phyloP scores from a whole-genome alignment of 345 rosid genomes.

The Gossypium arboreum region DNA sequence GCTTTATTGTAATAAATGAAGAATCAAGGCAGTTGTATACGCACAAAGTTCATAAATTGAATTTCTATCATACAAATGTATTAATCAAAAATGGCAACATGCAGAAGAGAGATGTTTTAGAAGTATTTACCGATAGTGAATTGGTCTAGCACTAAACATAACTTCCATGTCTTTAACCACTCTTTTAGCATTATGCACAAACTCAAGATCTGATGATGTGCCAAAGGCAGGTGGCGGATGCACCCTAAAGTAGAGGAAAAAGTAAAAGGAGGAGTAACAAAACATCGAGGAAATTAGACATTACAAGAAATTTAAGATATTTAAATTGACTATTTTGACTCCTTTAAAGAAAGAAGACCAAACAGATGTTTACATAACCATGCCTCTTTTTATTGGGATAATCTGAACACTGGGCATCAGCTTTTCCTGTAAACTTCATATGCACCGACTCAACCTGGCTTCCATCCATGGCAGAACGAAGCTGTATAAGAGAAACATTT shows the following conservation, averaged over 20 bases:
- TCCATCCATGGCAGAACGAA: slow-evolving; percentile 29
- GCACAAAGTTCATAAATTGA: not conserved
- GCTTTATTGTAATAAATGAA: not conserved
- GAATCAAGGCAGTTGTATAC: not conserved
- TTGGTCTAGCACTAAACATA: slow-evolving; percentile 11
- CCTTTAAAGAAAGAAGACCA: not conserved
- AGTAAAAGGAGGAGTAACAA: not conserved
- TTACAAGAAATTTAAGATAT: not conserved
- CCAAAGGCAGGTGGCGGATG: slow-evolving; percentile 57
- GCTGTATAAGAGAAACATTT: slow-evolving; percentile 33
- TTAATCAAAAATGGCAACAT: not conserved
- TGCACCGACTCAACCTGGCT: slow-evolving; percentile 17
- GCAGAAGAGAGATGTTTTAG: slow-evolving; percentile 8
- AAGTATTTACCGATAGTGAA: slow-evolving; percentile 31
- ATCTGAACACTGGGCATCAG: slow-evolving; percentile 24
- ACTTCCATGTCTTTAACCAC: slow-evolving; percentile 24
- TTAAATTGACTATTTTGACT: not conserved
- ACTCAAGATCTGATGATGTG: slow-evolving; percentile 33
- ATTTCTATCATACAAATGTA: too few relatives aligned
- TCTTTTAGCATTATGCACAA: slow-evolving; percentile 22
- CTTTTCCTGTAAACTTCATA: slow-evolving; percentile 27
- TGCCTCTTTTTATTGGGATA: slow-evolving; percentile 39
- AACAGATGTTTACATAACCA: slow-evolving; percentile 17
- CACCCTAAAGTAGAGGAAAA: slow-evolving; percentile 22
- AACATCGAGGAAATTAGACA: not conserved